Evolutionary conservation across 805 yeast genomes (phyloP), one percentile per base, ranked within the genome.

Genomic region (Kuraishia molischiana): DNA sequence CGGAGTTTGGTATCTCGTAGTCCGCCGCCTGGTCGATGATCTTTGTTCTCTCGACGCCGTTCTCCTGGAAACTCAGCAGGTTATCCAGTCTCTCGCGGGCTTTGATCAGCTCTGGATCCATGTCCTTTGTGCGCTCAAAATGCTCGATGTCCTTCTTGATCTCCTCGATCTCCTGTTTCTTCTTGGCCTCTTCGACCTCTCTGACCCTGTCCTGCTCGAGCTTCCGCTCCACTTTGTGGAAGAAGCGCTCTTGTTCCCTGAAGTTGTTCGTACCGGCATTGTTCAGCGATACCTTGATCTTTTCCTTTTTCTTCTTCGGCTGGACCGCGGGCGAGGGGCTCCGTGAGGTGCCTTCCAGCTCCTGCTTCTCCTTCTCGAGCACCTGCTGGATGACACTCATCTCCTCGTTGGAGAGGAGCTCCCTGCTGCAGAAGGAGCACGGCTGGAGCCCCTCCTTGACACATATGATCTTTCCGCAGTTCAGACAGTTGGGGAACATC

Each of bases 381-480:
- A 77, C 54, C 4, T 67, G 59, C 21, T 72, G 58, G 29, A 85
- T 79, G 37, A 74, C 77, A 3, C 50, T 44, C 48, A 75, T 69
- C 45, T 89, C 95, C n/a, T 69, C 70, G 9, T 59, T 53, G 4
- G 77, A 67, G 15, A 92, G 64, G 31, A 92, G 58, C 24, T 77
- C 81, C 19, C 67, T 54, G 0, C 86, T 85, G 61, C 98, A 92
- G 44, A 61, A 82, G 2, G 92, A 71, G 52, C 99, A 92, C 3
- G 92, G 92, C 42, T 89, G 92, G 19, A 85, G 62, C 0, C 97
- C 97, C 52, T 92, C 97, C 47, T 79, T 79, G 3, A 72, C 69
- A 62, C 99, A 92, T 2, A 92, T 85, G 31, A 92, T 85, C 56
- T 87, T 85, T 9, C 99, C 99, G 56, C 99, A 92, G 42, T 82